Evolutionary conservation across 179 eudicot genomes (phyloP), one percentile per base, ranked within the genome.

Genomic region (Silene noctiflora): DNA sequence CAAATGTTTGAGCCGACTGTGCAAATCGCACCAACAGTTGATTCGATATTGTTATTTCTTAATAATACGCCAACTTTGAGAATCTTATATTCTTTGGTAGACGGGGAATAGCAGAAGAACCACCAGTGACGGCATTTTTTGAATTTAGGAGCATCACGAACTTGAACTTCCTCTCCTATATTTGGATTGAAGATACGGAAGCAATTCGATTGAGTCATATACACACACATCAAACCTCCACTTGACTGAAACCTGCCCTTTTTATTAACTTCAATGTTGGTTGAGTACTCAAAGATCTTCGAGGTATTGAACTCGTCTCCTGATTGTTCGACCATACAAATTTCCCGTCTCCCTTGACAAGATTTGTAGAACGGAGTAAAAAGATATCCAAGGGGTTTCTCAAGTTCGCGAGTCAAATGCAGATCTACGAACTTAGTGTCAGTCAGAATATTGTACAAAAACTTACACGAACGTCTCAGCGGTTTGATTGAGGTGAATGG

Each of bases 21-120:
- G 11, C 9, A 64, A 24, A 64, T 64, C 0, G 66, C 27, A 62
- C 66, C 66, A 12, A 9, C 16, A 24, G 48, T 42, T 24, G 66
- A 62, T 21, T 21, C 21, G 11, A 42, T 42, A 2, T 0, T 8
- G 48, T 42, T 42, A 42, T 42, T 42, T 42, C 48, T 42, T 53
- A 4, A 53, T 2, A 53, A 53, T 14, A 53, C 58, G 13, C 66
- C 66, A 5, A 64, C 3, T 6, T 25, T 25, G n/a, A 64, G 35
- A 27, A 64, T 64, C 68, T 64, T 64, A 27, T 64, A 64, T 27
- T 64, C 68, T 24, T 64, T 64, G 68, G 68, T 64, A 14, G 19
- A 64, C n/a, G 42, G 39, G 1, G 68, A 64, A 64, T 64, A 64
- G 11, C 68, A 25, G 19, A 11, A 64, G 8, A 24, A 63, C 17